Evolutionary conservation across 495 filamentous ascomycete genomes (phyloP).

Genomic region (Penicillium riverlandense): DNA sequence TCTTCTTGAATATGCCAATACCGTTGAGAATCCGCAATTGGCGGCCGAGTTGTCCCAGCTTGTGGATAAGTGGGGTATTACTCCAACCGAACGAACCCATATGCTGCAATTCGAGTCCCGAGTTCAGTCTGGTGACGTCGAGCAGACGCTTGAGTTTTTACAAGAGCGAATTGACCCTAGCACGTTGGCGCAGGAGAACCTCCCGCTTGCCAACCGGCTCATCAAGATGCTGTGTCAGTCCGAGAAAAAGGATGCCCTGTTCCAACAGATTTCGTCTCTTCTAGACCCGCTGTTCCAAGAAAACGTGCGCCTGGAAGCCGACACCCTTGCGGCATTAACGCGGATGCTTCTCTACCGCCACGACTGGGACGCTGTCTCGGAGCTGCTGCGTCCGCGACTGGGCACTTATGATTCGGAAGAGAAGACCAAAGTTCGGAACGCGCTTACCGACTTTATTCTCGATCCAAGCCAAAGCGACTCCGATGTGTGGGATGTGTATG

Average conservation of each 20-base stretch:
- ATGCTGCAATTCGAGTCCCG: slow-evolving; percentile 70
- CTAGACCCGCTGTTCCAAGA: slow-evolving; percentile 70
- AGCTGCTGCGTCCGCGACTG: slow-evolving; percentile 65
- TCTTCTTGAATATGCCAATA: slow-evolving; percentile 67
- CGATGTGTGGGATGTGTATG: slow-evolving; percentile 74
- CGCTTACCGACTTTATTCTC: slow-evolving; percentile 58
- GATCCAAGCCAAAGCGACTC: slow-evolving; percentile 48
- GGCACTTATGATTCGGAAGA: slow-evolving; percentile 55
- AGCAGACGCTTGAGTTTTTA: slow-evolving; percentile 57
- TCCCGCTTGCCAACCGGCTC: slow-evolving; percentile 64
- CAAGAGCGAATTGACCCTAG: slow-evolving; percentile 50
- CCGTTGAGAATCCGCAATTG: slow-evolving; percentile 58
- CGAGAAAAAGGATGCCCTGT: slow-evolving; percentile 42
- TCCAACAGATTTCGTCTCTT: slow-evolving; percentile 63
- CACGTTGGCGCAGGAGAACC: slow-evolving; percentile 44
- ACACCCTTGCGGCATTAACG: slow-evolving; percentile 65
- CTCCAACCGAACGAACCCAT: slow-evolving; percentile 57
- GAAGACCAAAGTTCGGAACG: slow-evolving; percentile 52
- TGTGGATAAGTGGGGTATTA: slow-evolving; percentile 52
- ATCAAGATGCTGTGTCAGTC: slow-evolving; percentile 62
- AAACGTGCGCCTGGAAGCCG: slow-evolving; percentile 56
- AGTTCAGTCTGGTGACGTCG: slow-evolving; percentile 59
- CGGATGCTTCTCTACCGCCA: slow-evolving; percentile 63
- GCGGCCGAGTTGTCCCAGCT: slow-evolving; percentile 66
- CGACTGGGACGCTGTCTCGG: slow-evolving; percentile 65